phyloP scores from a whole-genome alignment of 2,329 filamentous ascomycete species.

The Clonostachys solani region DNA sequence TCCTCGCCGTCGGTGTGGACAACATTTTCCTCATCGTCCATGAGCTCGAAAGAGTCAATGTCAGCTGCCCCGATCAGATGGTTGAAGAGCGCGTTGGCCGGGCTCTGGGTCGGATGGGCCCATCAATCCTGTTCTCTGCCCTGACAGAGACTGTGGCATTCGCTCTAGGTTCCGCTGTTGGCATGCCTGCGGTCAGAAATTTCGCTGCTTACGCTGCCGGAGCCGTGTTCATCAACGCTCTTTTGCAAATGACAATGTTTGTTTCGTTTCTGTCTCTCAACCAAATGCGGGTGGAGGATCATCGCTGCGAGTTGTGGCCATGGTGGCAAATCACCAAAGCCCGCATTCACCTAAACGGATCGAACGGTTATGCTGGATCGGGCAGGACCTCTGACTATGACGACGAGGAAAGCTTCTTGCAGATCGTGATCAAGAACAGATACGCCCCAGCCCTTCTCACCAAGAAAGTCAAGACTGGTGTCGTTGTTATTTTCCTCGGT shows the following conservation, averaged over 20 bases:
- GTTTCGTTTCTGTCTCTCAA: constrained; percentile 88
- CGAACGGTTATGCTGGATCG: constrained; percentile 51
- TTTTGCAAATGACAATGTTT: constrained; percentile 98
- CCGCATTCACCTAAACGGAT: constrained; percentile 56
- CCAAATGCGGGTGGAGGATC: constrained; percentile 83
- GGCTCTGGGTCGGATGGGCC: constrained; percentile 92
- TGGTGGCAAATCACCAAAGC: constrained; percentile 79
- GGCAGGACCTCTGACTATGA: constrained; percentile 59
- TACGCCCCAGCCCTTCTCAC: constrained; percentile 82
- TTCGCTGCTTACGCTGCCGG: constrained; percentile 96
- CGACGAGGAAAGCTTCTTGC: constrained; percentile 78
- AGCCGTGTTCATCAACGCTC: constrained; percentile 92
- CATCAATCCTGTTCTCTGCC: constrained; percentile 93
- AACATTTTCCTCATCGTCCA: constrained; percentile 99
- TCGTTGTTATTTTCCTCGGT: constrained; percentile 80
- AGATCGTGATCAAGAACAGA: constrained; percentile 82
- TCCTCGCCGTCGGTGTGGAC: constrained; percentile 93
- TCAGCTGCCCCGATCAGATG: constrained; percentile 83
- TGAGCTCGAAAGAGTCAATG: constrained; percentile 92
- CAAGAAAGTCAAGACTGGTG: constrained; percentile 71
- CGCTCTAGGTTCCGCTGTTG: constrained; percentile 85
- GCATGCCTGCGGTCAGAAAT: constrained; percentile 96
- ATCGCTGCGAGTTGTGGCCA: constrained; percentile 87
- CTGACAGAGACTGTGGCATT: constrained; percentile 92
- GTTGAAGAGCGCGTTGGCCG: constrained; percentile 83